These are phyloP conservation scores for Monascus ruber DNA, from an alignment of 2,329 filamentous ascomycete species.

Conservation along the genomic window DNA sequence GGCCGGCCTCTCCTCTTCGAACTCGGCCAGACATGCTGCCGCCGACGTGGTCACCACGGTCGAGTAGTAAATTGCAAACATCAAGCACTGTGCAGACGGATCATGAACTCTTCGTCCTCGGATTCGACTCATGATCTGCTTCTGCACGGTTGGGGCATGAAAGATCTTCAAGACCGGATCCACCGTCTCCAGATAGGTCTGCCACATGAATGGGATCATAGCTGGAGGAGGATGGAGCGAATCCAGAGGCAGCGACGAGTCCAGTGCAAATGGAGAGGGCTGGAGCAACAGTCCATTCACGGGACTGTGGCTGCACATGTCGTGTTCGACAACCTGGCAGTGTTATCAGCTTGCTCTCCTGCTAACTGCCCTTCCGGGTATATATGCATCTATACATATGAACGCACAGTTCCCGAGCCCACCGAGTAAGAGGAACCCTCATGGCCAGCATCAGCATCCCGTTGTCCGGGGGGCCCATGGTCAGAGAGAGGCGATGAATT, in stretches of 20 bases:
- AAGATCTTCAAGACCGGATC: constrained; percentile 5
- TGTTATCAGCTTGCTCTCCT: too few relatives aligned
- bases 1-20: constrained; percentile 9
- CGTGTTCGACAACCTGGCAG: too few relatives aligned
- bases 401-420: too few relatives aligned
- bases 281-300: not conserved
- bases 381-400: too few relatives aligned
- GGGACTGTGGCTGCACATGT: too few relatives aligned
- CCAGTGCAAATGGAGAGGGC: not conserved
- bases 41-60: constrained; percentile 13
- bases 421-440: too few relatives aligned
- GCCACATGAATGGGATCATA: constrained; percentile 2
- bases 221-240: constrained; percentile 2
- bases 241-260: not conserved
- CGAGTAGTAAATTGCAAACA: constrained; percentile 16
- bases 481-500: too few relatives aligned
- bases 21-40: constrained; percentile 10
- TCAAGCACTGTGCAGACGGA: not conserved
- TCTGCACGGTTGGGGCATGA: constrained; percentile 6
- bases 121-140: not conserved
- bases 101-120: constrained; percentile 3
- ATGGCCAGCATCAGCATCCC: too few relatives aligned
- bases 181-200: constrained; percentile 3
- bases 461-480: too few relatives aligned
- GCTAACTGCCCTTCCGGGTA: too few relatives aligned